Evolutionary conservation across 495 filamentous ascomycete species (phyloP).

Genomic region (Hypoxylon intermedium): DNA sequence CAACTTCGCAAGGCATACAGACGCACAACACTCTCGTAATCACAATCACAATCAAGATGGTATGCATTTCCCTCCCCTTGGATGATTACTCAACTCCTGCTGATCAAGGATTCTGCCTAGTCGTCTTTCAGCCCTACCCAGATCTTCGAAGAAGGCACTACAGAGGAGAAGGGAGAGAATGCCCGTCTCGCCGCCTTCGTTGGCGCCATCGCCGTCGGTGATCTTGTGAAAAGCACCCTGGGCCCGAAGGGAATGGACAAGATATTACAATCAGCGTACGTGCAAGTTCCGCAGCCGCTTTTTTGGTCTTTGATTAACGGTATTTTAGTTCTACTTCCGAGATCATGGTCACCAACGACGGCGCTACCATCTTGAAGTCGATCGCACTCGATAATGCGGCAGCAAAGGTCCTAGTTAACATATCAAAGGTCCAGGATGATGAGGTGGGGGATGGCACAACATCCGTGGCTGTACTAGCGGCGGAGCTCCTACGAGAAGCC

Average conservation of each 20-base stretch:
- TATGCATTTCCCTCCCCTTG: not conserved
- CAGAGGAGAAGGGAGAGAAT: slow-evolving; percentile 99
- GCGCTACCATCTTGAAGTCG: slow-evolving; percentile 95
- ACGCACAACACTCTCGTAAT: not conserved
- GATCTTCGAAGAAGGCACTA: slow-evolving; percentile 97
- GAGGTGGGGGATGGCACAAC: slow-evolving; percentile 95
- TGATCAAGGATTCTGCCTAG: slow-evolving; percentile 36
- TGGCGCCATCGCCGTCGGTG: slow-evolving; percentile 95
- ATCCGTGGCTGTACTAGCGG: slow-evolving; percentile 87
- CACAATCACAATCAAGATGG: slow-evolving; percentile 33
- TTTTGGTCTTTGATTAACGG: not conserved
- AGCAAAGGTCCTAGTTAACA: slow-evolving; percentile 96
- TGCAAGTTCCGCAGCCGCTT: slow-evolving; percentile 37
- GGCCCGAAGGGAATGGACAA: slow-evolving; percentile 99
- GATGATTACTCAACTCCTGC: not conserved
- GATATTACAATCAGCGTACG: slow-evolving; percentile 94
- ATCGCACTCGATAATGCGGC: slow-evolving; percentile 99
- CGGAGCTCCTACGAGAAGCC: slow-evolving; percentile 93
- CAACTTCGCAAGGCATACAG: slow-evolving; percentile 7
- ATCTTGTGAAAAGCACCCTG: slow-evolving; percentile 94
- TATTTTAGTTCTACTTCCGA: slow-evolving; percentile 50
- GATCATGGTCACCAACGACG: slow-evolving; percentile 98
- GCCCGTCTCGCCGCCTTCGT: slow-evolving; percentile 96
- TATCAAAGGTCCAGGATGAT: slow-evolving; percentile 99
- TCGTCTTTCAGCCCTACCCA: slow-evolving; percentile 85